phyloP scores from a whole-genome alignment of 2,329 filamentous ascomycete genomes.

The Sclerotinia minor region DNA sequence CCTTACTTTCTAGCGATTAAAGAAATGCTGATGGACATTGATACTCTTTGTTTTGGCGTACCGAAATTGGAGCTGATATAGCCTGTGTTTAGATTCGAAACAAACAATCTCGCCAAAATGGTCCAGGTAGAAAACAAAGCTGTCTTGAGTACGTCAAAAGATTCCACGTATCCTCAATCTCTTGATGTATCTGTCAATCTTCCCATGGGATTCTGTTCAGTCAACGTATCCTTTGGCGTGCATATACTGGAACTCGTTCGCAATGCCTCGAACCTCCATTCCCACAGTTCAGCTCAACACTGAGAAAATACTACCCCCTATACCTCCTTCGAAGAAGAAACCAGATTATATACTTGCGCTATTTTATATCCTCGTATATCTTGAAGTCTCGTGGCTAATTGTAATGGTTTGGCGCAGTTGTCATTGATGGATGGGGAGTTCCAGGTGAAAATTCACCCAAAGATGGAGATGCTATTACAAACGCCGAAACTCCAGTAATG shows the following conservation, averaged over 20 bases:
- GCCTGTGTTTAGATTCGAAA: constrained; percentile 23
- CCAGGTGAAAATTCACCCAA: constrained; percentile 76
- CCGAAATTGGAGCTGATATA: constrained; percentile 30
- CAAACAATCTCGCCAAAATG: constrained; percentile 50
- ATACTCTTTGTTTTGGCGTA: constrained; percentile 22
- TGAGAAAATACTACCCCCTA: constrained; percentile 20
- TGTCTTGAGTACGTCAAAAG: constrained; percentile 58
- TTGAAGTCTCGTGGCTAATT: constrained; percentile 61
- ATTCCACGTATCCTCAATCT: constrained; percentile 39
- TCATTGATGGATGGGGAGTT: constrained; percentile 99
- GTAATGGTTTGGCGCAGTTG: constrained; percentile 66
- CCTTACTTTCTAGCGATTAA: neutral
- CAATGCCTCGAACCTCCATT: constrained; percentile 22
- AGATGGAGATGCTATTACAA: constrained; percentile 91
- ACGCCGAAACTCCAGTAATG: constrained; percentile 92
- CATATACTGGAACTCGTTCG: neutral
- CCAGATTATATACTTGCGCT: constrained; percentile 46
- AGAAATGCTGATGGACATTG: neutral
- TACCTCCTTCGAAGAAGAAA: constrained; percentile 12
- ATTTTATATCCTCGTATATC: constrained; percentile 56
- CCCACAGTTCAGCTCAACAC: constrained; percentile 24
- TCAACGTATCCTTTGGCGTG: constrained; percentile 15
- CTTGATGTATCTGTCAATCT: neutral
- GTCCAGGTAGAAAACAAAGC: constrained; percentile 63
- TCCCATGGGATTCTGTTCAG: neutral